These are phyloP conservation scores for Penstemon newberryi DNA, from an alignment of 257 asterid genomes.

Conservation along the genomic window DNA sequence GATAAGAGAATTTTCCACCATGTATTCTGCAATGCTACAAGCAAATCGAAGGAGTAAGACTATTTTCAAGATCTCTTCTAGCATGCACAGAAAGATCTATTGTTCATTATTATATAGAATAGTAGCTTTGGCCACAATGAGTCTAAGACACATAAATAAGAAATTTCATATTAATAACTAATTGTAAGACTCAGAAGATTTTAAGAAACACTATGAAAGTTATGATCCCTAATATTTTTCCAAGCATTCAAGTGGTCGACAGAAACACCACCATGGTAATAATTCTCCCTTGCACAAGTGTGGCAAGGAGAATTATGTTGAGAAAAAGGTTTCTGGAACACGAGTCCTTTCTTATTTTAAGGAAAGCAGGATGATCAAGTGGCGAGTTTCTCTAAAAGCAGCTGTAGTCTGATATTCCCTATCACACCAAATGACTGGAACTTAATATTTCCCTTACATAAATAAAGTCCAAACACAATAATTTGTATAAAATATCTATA, in stretches of 20 bases:
- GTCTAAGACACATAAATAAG: conserved; percentile 4
- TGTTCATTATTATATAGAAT: conserved; percentile 3
- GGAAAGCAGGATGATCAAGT: conserved; percentile 1
- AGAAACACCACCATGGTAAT: neutral
- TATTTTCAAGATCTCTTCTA: conserved; percentile 10
- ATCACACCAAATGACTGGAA: neutral
- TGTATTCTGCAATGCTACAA: conserved; percentile 86
- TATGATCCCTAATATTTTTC: neutral
- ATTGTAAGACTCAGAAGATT: neutral
- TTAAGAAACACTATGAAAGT: neutral
- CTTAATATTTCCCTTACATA: neutral
- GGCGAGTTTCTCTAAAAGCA: neutral
- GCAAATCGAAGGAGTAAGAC: conserved; percentile 37
- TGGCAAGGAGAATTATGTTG: neutral
- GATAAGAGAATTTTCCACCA: conserved; percentile 82
- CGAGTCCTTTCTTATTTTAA: neutral
- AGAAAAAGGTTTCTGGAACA: neutral
- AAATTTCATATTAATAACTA: conserved; percentile 4
- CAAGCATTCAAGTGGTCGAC: neutral
- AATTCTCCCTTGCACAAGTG: neutral
- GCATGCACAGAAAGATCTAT: conserved; percentile 11
- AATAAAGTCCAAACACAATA: neutral
- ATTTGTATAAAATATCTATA: too few relatives aligned
- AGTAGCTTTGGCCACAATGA: conserved; percentile 18
- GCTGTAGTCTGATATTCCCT: neutral